These are phyloP conservation scores for Trichoderma pleuroti DNA, from an alignment of 2,329 filamentous ascomycete genomes.

Conservation along the genomic window DNA sequence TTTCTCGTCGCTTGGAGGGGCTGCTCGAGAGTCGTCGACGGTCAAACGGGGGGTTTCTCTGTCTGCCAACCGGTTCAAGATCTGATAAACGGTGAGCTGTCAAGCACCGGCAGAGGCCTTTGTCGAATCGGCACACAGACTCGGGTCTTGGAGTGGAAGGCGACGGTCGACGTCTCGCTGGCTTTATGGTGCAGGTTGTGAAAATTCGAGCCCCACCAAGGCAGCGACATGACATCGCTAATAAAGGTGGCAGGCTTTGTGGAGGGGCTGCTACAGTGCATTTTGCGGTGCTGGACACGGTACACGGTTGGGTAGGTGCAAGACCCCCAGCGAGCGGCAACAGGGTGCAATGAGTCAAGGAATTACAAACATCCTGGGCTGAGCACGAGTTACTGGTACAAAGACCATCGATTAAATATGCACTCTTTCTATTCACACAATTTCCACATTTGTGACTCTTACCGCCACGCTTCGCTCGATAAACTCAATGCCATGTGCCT, in stretches of 20 bases:
- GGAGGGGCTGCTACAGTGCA: constrained; percentile 27
- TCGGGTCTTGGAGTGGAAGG: constrained; percentile 18
- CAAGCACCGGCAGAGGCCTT: neutral
- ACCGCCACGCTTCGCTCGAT: neutral
- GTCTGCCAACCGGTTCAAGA: neutral
- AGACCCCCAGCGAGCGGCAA: neutral
- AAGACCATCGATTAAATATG: neutral
- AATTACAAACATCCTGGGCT: neutral
- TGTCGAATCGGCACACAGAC: neutral
- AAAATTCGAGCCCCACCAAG: constrained; percentile 42
- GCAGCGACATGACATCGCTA: constrained; percentile 30
- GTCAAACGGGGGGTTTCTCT: neutral
- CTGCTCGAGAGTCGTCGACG: neutral
- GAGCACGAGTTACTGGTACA: neutral
- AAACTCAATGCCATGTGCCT: neutral
- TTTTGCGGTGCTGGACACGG: neutral
- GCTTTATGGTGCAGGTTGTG: constrained; percentile 32
- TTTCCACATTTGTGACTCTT: neutral
- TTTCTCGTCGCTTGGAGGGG: constrained; percentile 13
- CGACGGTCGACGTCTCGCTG: constrained; percentile 19
- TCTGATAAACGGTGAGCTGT: neutral
- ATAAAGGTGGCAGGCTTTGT: constrained; percentile 22
- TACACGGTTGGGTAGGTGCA: neutral
- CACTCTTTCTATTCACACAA: neutral
- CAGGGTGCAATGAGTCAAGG: neutral